Evolutionary conservation across 345 rosid genomes (phyloP).

Genomic region (Brassica carinata): DNA sequence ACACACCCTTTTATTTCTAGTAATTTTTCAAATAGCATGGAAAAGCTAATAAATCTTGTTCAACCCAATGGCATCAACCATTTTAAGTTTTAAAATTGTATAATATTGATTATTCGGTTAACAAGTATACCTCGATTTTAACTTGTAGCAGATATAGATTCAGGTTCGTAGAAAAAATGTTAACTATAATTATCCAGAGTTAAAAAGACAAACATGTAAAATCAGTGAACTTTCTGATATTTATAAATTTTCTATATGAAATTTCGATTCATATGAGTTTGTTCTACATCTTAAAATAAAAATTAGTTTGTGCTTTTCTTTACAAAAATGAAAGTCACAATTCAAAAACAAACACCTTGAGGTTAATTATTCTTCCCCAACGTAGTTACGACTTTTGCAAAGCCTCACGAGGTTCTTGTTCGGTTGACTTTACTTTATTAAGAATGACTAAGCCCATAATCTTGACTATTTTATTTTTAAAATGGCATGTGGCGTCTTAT

Average conservation of each 20-base stretch:
- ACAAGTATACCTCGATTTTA: background rate
- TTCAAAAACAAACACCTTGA: conserved; percentile 8
- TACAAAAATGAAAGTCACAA: background rate
- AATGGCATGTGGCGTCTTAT: background rate
- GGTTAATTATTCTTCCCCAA: background rate
- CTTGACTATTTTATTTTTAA: conserved; percentile 10
- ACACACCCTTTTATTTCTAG: background rate
- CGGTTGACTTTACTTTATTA: conserved; percentile 21
- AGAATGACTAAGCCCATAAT: conserved; percentile 33
- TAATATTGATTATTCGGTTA: background rate
- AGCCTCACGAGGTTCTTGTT: conserved; percentile 12
- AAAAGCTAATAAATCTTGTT: background rate
- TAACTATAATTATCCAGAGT: background rate
- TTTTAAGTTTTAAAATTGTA: background rate
- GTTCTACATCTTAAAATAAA: background rate
- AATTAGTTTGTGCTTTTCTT: background rate
- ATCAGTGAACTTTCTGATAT: too few relatives aligned
- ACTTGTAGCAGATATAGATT: background rate
- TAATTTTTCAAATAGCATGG: background rate
- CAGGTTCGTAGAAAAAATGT: background rate
- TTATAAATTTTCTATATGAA: too few relatives aligned
- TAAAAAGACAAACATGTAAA: background rate
- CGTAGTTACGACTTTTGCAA: conserved; percentile 20
- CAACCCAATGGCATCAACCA: background rate
- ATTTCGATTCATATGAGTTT: background rate